Evolutionary conservation across 306 rosid genomes (phyloP).

Genomic region (apple (Malus domestica)): ASM211411v1 NC_041799.1:225001-225500

Average conservation of each 20-base stretch:
- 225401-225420: no score
- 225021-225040: constrained; percentile 31
- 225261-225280: not conserved
- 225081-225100: constrained; percentile 70
- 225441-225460: no score
- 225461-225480: no score
- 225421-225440: no score
- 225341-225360: no score
- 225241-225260: not conserved
- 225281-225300: not conserved
- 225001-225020: not conserved
- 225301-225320: not conserved
- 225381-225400: no score
- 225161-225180: not conserved
- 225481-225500: no score
- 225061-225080: constrained; percentile 19
- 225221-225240: no score
- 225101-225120: constrained; percentile 40
- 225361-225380: no score
- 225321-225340: not conserved
- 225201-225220: not conserved
- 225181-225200: not conserved
- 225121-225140: constrained; percentile 10
- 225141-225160: not conserved
- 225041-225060: constrained; percentile 23